Percentiles rank a stretch among this genome's conserved stretches.
Conservation (phyloP, 2,329 filamentous ascomycete species). For the Trichoderma sp. region DNA sequence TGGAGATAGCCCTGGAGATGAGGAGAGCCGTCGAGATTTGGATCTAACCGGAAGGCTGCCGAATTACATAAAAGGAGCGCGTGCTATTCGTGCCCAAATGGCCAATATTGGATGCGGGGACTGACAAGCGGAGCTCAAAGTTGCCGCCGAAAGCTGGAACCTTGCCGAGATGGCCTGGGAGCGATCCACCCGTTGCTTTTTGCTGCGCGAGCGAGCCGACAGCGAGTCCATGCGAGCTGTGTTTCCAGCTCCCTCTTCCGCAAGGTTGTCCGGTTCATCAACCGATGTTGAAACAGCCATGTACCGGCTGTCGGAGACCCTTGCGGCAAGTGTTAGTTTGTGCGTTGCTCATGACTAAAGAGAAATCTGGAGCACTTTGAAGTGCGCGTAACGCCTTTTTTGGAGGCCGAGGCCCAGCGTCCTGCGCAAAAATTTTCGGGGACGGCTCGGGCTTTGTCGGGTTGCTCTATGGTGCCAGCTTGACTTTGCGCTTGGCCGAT, state of each 20-base stretch:
- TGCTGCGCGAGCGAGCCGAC: not conserved
- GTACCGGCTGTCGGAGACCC: not conserved
- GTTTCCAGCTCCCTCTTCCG: not conserved
- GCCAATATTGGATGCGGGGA: conserved; percentile 18
- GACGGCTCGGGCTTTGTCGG: conserved; percentile 18
- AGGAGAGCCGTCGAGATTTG: not conserved
- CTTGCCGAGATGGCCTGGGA: conserved; percentile 4
- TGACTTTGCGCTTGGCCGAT: not conserved
- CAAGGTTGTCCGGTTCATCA: not conserved
- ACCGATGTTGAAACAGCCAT: not conserved
- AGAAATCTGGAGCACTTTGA: not conserved
- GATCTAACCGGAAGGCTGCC: conserved; percentile 5
- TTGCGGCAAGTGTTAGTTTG: not conserved
- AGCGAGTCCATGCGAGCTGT: not conserved
- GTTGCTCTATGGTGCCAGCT: not conserved
- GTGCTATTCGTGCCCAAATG: conserved; percentile 6
- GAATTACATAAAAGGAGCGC: conserved; percentile 3
- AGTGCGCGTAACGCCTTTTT: not conserved
- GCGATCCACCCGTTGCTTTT: conserved; percentile 4
- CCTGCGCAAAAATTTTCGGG: not conserved
- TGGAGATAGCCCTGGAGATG: not conserved
- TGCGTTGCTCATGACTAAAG: not conserved
- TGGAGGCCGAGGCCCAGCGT: not conserved
- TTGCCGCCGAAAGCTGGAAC: conserved; percentile 16
- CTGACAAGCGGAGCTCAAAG: conserved; percentile 17